phyloP scores from a whole-genome alignment of 129 eudicot genomes.

The Artemisia argyi region DNA sequence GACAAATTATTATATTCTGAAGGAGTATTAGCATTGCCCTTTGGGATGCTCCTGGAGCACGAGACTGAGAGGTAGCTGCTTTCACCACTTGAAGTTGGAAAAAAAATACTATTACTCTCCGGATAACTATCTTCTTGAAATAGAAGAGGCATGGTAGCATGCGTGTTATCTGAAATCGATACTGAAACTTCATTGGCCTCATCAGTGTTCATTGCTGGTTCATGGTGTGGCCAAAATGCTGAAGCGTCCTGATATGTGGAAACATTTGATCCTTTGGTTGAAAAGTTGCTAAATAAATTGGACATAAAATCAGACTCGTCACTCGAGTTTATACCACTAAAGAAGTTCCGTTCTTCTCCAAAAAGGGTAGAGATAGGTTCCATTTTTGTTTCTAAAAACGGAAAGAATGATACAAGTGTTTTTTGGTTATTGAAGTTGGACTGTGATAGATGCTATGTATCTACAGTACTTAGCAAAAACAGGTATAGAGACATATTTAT shows the following conservation, averaged over 20 bases:
- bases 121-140: constrained; percentile 31
- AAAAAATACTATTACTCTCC: constrained; percentile 8
- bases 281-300: constrained; percentile 45
- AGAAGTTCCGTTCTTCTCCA: constrained; percentile 51
- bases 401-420: not conserved
- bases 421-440: constrained; percentile 1
- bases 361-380: constrained; percentile 42
- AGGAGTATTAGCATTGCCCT: constrained; percentile 9
- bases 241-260: constrained; percentile 23
- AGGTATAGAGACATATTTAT: constrained; percentile 30
- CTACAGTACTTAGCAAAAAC: not conserved
- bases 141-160: constrained; percentile 15
- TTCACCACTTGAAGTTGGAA: constrained; percentile 33
- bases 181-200: constrained; percentile 20
- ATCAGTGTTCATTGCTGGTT: not conserved
- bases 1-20: constrained; percentile 15
- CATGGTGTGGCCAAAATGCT: constrained; percentile 23
- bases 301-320: constrained; percentile 78
- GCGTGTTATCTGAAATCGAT: constrained; percentile 13
- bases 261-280: not conserved
- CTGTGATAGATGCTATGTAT: constrained; percentile 21
- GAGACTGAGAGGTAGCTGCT: constrained; percentile 26
- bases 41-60: constrained; percentile 11
- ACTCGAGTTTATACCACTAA: constrained; percentile 36
- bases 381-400: constrained; percentile 34